Evolutionary conservation across 495 filamentous ascomycete genomes (phyloP).

Genomic region (Neurospora tetrasperma): DNA sequence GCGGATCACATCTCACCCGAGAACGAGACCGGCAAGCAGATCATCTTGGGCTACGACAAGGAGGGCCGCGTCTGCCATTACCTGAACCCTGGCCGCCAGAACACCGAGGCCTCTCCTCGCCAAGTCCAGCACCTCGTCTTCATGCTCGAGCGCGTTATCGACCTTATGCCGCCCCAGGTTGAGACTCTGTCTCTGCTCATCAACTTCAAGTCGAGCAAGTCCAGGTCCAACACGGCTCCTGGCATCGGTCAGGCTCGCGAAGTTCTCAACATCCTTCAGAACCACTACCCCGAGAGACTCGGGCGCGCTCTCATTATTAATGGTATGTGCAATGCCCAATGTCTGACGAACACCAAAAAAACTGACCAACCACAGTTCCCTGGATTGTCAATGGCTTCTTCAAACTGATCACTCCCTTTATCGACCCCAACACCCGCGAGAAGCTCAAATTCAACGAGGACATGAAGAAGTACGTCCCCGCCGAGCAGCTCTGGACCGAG

Average conservation of each 20-base stretch:
- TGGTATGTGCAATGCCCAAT: constrained; percentile 38
- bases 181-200: constrained; percentile 79
- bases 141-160: constrained; percentile 85
- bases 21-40: constrained; percentile 93
- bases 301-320: constrained; percentile 82
- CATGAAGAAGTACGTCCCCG: constrained; percentile 63
- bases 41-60: constrained; percentile 79
- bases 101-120: constrained; percentile 78
- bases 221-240: constrained; percentile 64
- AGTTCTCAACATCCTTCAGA: constrained; percentile 78
- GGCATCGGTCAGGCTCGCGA: constrained; percentile 65
- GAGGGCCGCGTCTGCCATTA: constrained; percentile 77
- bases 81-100: constrained; percentile 79
- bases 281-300: constrained; percentile 89
- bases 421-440: constrained; percentile 80
- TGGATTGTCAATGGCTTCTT: constrained; percentile 86
- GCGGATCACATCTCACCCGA: constrained; percentile 78
- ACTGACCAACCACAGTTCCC: constrained; percentile 48
- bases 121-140: constrained; percentile 92
- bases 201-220: constrained; percentile 65
- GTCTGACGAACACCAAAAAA: not conserved
- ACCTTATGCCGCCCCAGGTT: constrained; percentile 75
- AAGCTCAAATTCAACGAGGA: constrained; percentile 96
- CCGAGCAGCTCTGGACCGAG: constrained; percentile 64
- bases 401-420: constrained; percentile 90